Percentiles rank a stretch among this genome's conserved stretches.
Conservation (phyloP, 2,329 filamentous ascomycete genomes). For the Talaromyces verruculosus region DNA sequence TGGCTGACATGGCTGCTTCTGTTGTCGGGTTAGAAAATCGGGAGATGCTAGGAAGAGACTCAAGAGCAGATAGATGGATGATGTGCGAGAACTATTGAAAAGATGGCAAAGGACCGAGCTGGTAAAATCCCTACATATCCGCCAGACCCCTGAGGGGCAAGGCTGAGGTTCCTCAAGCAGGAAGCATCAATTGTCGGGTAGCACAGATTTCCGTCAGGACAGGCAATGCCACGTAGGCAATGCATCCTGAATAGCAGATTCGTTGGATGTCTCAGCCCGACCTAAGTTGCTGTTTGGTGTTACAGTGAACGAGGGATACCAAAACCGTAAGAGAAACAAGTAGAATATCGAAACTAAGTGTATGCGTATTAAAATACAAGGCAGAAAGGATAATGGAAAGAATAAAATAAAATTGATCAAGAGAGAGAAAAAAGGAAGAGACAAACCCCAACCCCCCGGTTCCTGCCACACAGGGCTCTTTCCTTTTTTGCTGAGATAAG, state of each 20-base stretch:
- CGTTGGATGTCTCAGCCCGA: background rate
- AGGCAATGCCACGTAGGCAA: background rate
- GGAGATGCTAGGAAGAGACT: background rate
- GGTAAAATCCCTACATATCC: background rate
- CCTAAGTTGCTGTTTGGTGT: background rate
- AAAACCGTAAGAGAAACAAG: too few relatives aligned
- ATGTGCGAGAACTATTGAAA: background rate
- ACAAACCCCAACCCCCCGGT: conserved; percentile 6
- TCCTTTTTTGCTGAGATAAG: background rate
- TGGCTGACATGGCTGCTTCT: background rate
- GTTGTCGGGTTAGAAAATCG: background rate
- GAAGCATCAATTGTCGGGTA: background rate
- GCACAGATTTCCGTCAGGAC: background rate
- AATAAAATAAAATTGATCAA: background rate
- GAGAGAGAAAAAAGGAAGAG: background rate
- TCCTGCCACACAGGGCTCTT: conserved; percentile 12
- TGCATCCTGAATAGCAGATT: background rate
- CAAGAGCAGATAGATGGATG: background rate
- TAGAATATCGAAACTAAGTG: background rate
- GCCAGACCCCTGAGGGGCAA: background rate
- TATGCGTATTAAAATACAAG: background rate
- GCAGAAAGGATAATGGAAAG: background rate
- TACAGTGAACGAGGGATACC: background rate
- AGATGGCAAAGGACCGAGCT: background rate
- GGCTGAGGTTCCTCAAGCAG: background rate